phyloP scores from a whole-genome alignment of 2,329 filamentous ascomycete genomes.

The Domatiomyces catenatus region DNA sequence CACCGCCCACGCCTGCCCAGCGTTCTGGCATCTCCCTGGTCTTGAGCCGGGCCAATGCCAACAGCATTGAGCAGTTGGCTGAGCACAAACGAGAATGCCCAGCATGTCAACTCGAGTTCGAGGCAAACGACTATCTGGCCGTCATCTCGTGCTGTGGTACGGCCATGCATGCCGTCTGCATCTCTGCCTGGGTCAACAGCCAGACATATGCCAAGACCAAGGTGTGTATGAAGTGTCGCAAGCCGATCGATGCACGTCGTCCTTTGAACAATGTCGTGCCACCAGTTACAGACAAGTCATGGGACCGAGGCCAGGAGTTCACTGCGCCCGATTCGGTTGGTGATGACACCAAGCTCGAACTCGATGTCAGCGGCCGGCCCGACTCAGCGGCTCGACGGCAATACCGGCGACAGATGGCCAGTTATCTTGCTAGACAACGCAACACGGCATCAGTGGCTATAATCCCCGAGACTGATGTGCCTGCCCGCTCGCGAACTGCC shows the following conservation, averaged over 20 bases:
- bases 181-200: constrained; percentile 15
- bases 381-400: constrained; percentile 5
- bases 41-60: constrained; percentile 8
- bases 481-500: background rate
- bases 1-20: constrained; percentile 1
- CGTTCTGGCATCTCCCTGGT: constrained; percentile 4
- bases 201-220: constrained; percentile 9
- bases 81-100: constrained; percentile 15
- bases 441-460: background rate
- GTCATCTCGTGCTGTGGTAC: constrained; percentile 12
- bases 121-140: constrained; percentile 11
- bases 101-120: constrained; percentile 13
- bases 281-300: constrained; percentile 10
- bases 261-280: constrained; percentile 11
- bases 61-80: constrained; percentile 7
- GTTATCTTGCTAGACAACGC: constrained; percentile 3
- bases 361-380: constrained; percentile 10
- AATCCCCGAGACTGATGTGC: constrained; percentile 2
- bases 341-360: constrained; percentile 7
- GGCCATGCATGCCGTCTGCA: constrained; percentile 11
- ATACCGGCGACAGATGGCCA: constrained; percentile 2
- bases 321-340: constrained; percentile 10
- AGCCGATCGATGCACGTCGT: constrained; percentile 10
- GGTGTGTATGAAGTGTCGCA: constrained; percentile 13
- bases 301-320: constrained; percentile 11